Base-by-base conservation (phyloP, 805 yeast genomes). In the Jamesozyma lodderae region DNA sequence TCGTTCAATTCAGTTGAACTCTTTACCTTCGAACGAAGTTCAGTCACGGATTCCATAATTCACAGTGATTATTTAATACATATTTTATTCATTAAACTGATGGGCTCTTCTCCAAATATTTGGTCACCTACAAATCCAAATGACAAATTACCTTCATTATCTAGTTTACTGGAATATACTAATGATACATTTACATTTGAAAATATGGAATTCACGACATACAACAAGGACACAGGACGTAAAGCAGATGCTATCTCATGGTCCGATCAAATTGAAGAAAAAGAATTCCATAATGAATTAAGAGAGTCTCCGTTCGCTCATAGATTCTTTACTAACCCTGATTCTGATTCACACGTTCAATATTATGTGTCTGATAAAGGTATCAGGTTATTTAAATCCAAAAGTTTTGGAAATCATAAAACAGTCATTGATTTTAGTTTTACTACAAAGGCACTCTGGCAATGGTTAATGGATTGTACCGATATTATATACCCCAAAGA, bases 401-500 rank as follows among this genome's bases (percentile, higher is more conserved):
- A 67, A 40, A 47, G 49, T 5, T 68, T 70, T 42, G 59, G 57
- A 9, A 40, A 45, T 4, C 35, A 44, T 21, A 45, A 50, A 19
- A 50, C 51, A 1, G 41, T 49, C 1, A 51, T 69, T 2, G 61
- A 67, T n/a, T 69, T 68, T 47, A 70, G 77, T 38, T 69, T 84
- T 44, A 70, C 82, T 1, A 94, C 96, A 0, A 81, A 81, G 48
- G 81, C 92, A 0, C 64, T 81, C 0, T 71, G 78, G 59, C 96
- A 87, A 52, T 90, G 95, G 95, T 52, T 90, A 6, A 69, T 81
- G 75, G 97, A 90, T 45, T 87, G 96, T 52, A 82, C 95, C 1
- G 92, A 84, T 51, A 65, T 79, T 1, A 55, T 77, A 46, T 68
- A 68, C 36, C 53, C 60, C 0, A 61, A 63, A 10, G 83, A 76